These are phyloP conservation scores for Sungouiozyma ichnusensis DNA, from an alignment of 805 yeast species.

Conservation along the genomic window DNA sequence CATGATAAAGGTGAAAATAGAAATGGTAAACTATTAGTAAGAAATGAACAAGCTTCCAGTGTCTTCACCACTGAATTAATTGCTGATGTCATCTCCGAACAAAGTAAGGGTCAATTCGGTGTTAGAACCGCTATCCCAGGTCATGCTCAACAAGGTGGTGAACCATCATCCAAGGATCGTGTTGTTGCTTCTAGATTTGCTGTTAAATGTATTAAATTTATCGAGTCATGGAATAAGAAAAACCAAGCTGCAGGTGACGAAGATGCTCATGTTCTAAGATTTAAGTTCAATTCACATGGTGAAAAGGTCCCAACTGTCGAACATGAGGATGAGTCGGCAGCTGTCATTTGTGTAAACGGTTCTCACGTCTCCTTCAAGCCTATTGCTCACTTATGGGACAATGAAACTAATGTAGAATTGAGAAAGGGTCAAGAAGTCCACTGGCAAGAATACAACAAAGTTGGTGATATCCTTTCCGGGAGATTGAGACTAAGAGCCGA, in stretches of 20 bases:
- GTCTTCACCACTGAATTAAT: slow-evolving; percentile 75
- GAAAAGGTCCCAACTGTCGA: slow-evolving; percentile 36
- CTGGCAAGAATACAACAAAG: slow-evolving; percentile 51
- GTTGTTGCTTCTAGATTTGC: slow-evolving; percentile 84
- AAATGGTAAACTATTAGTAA: slow-evolving; percentile 77
- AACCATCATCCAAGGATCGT: slow-evolving; percentile 91
- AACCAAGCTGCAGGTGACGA: slow-evolving; percentile 28
- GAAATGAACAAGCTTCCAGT: slow-evolving; percentile 73
- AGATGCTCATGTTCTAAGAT: slow-evolving; percentile 38
- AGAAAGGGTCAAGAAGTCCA: slow-evolving; percentile 63
- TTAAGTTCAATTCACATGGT: slow-evolving; percentile 39
- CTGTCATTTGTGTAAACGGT: slow-evolving; percentile 64
- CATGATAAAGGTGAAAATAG: slow-evolving; percentile 69
- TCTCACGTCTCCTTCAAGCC: slow-evolving; percentile 49
- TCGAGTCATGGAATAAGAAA: slow-evolving; percentile 50
- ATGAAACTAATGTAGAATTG: slow-evolving; percentile 47
- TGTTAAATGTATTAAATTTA: slow-evolving; percentile 77
- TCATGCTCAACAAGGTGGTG: slow-evolving; percentile 95
- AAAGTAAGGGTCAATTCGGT: slow-evolving; percentile 68
- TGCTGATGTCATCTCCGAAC: slow-evolving; percentile 74
- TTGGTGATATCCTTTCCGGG: slow-evolving; percentile 66
- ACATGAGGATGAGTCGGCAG: slow-evolving; percentile 36
- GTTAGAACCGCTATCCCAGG: slow-evolving; percentile 96
- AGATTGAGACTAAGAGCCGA: slow-evolving; percentile 42
- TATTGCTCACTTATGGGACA: slow-evolving; percentile 45